Conservation (phyloP, 768 basidiomycete genomes). For the Termitomyces sp. region DNA sequence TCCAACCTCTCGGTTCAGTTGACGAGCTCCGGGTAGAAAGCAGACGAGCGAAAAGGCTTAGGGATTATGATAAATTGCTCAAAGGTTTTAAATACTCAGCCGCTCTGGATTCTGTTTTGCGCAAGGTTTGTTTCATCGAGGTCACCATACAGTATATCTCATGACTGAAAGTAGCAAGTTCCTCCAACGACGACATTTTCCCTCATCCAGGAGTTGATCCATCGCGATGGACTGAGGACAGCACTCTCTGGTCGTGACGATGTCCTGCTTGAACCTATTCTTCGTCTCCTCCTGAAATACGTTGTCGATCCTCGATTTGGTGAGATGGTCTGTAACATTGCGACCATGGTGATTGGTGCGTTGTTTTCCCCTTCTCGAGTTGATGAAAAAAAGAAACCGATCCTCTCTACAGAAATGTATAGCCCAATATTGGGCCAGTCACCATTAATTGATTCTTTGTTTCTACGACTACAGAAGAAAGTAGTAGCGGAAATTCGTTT, state of each 20-base stretch:
- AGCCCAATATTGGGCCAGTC: constrained; percentile 89
- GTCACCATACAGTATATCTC: not conserved
- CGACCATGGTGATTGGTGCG: constrained; percentile 79
- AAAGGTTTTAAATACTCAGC: constrained; percentile 94
- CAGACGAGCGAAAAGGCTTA: constrained; percentile 62
- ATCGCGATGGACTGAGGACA: constrained; percentile 81
- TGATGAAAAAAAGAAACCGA: constrained; percentile 1
- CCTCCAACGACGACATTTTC: constrained; percentile 85
- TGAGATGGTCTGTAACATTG: constrained; percentile 78
- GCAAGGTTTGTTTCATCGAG: constrained; percentile 48
- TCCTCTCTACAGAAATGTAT: constrained; percentile 71
- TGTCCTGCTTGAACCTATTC: constrained; percentile 84
- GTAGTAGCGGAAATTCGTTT: constrained; percentile 83
- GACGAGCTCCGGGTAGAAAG: constrained; percentile 79
- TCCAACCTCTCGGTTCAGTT: constrained; percentile 50
- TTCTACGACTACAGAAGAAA: constrained; percentile 77
- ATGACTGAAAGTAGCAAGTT: constrained; percentile 50
- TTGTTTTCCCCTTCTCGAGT: constrained; percentile 1
- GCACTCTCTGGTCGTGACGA: constrained; percentile 92
- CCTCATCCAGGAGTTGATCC: constrained; percentile 86
- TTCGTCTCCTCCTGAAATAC: constrained; percentile 81
- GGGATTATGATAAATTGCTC: constrained; percentile 83
- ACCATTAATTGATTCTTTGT: constrained; percentile 82
- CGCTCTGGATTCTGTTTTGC: constrained; percentile 87
- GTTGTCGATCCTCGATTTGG: constrained; percentile 90